Evolutionary conservation across 257 asterid genomes (phyloP), one percentile per base, ranked within the genome.

Genomic region (Penstemon eatonii): DNA sequence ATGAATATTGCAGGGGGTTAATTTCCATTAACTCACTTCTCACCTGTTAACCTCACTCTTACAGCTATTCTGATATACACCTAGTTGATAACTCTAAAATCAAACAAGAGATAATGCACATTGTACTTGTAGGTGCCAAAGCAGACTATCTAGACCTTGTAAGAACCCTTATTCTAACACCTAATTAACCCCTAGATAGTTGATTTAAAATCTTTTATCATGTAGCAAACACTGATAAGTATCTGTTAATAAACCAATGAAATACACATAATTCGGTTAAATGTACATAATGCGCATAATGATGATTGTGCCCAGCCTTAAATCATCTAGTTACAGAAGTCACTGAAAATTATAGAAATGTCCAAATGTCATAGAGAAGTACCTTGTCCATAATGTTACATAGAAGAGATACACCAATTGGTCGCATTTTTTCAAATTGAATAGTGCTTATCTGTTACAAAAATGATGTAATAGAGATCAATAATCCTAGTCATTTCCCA

Each of bases 351-450:
- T 19, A 63, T 18, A 45, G 46, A 64, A 49, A 53, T 75, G 12
- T 43, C 57, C 67, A 56, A 52, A 36, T 65, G n/a, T 44, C 9
- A 44, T 0, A 39, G 60, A 65, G 54, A 75, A 45, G 62, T 85
- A 94, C 99, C 99, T 91, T 94, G 84, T 94, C 99, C 84, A 94
- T 68, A 72, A 94, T 82, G 54, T 92, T 84, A 74, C 96, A 87
- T 39, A 94, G 84, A 71, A 94, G 95, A 58, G 91, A 84, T 53
- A 89, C 88, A 44, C 99, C 99, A 54, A 89, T 79, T 51, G 95
- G 90, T 73, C 91, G 87, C 97, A 94, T 87, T 71, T 87, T 86
- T 80, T 87, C 99, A 72, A 94, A 91, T 82, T 91, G 96, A 80
- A 94, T 94, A 77, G 99, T 94, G 86, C 97, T 94, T 82, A 91